Evolutionary conservation across 1,284 basidiomycete genomes (phyloP), one percentile per base, ranked within the genome.

Genomic region (Ustilago crameri): DNA sequence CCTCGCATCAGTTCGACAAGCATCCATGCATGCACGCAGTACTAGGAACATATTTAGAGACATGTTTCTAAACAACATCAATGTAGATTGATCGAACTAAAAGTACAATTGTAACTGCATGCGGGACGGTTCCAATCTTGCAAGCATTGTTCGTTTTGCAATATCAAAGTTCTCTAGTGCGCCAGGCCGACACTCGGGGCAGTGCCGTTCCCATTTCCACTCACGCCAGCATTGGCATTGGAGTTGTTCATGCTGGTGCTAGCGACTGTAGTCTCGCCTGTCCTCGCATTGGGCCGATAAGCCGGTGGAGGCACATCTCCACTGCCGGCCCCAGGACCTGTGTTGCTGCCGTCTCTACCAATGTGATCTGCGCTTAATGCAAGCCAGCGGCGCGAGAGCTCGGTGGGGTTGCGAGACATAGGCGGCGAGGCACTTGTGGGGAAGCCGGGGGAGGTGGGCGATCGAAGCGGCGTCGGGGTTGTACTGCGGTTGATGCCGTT

Each of bases 351-450:
- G 17, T 62, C 59, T 15, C 60, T 38, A 3, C 30, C 47, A 17
- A 60, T 52, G 32, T 53, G 56, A 20, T 68, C 57, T 26, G 73
- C 65, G 26, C 68, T 71, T 14, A 75, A 57, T 44, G 68, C 73
- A 14, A 75, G 57, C 73, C 73, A 75, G n/a, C 61, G 42, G 17
- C 68, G 47, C n/a, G 73, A 75, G 2, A 68, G 50, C 23, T 71
- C 64, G 1, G 51, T 65, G 3, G 73, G 68, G 17, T 67, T 71
- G 40, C 57, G 41, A 22, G 64, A 55, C 45, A 51, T 51, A 20
- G 64, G 49, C 2, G 52, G 52, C 4, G 62, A 54, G 17, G 8
- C 37, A 34, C 57, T 66, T n/a, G 46, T 38, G 0, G 57, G 40
- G 14, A 26, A 56, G 1, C 38, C 49, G 4, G 12, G 22, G 12